Evolutionary conservation across 2,329 filamentous ascomycete genomes (phyloP).

Genomic region (Pseudogymnoascus sp.): DNA sequence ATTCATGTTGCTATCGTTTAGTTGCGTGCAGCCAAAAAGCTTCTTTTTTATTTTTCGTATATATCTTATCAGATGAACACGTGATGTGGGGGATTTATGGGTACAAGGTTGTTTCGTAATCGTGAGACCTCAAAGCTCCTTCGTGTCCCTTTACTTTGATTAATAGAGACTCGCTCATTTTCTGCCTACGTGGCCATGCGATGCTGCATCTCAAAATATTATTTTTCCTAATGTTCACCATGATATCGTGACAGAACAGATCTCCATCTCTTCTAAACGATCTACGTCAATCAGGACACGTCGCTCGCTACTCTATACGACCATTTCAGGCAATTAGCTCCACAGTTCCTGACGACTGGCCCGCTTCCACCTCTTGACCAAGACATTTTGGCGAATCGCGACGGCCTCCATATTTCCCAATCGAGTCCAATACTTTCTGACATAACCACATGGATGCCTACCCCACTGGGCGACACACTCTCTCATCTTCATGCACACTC

Average conservation of each 20-base stretch:
- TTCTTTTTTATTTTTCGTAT: not conserved
- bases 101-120: not conserved
- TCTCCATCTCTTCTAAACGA: not conserved
- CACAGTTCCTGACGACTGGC: slow-evolving; percentile 5
- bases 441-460: slow-evolving; percentile 35
- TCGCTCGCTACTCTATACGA: slow-evolving; percentile 1
- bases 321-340: slow-evolving; percentile 9
- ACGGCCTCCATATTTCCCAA: slow-evolving; percentile 9
- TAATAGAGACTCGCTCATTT: not conserved
- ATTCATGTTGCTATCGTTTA: not conserved
- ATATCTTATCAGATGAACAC: not conserved
- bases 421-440: not conserved
- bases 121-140: not conserved
- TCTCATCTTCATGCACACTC: slow-evolving; percentile 23
- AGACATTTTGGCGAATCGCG: not conserved
- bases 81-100: slow-evolving; percentile 1
- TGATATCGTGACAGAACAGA: not conserved
- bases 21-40: not conserved
- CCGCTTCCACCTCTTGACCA: slow-evolving; percentile 6
- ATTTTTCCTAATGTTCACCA: not conserved
- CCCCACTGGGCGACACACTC: slow-evolving; percentile 30
- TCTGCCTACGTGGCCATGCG: not conserved
- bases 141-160: not conserved
- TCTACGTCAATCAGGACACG: not conserved
- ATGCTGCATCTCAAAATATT: not conserved